Percentiles rank a stretch among this genome's conserved stretches.
Evolutionary conservation across 2,329 filamentous ascomycete genomes (phyloP).

Genomic region (Botryotinia globosa): DNA sequence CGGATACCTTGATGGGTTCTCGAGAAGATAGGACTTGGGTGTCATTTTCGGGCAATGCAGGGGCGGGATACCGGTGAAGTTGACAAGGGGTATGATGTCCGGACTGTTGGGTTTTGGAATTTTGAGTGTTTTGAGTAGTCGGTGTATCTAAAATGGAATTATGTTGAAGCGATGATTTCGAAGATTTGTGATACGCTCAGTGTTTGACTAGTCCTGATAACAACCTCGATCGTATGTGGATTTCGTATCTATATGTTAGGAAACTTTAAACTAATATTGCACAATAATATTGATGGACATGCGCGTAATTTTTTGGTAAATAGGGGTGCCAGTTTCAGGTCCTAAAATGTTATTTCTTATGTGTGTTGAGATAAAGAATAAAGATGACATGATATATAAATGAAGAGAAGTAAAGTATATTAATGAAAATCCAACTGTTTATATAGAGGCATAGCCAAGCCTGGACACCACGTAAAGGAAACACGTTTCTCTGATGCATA

Average conservation of each 20-base stretch:
- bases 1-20: neutral
- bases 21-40: neutral
- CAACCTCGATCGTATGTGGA: neutral
- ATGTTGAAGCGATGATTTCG: neutral
- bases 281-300: neutral
- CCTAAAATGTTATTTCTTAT: no score
- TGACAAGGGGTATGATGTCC: neutral
- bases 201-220: neutral
- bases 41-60: constrained; percentile 17
- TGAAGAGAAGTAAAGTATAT: neutral
- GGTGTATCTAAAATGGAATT: neutral
- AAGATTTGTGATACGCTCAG: neutral
- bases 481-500: neutral
- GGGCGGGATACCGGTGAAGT: constrained; percentile 3
- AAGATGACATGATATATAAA: neutral
- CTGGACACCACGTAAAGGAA: neutral
- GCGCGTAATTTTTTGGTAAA: neutral
- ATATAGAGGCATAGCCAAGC: neutral
- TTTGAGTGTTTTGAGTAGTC: neutral
- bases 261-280: neutral
- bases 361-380: neutral
- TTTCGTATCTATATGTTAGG: neutral
- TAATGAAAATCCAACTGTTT: neutral
- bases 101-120: neutral
- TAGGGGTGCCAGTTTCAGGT: neutral